phyloP scores from a whole-genome alignment of 768 basidiomycete species.

The Holtermanniella nyarrowii region DNA sequence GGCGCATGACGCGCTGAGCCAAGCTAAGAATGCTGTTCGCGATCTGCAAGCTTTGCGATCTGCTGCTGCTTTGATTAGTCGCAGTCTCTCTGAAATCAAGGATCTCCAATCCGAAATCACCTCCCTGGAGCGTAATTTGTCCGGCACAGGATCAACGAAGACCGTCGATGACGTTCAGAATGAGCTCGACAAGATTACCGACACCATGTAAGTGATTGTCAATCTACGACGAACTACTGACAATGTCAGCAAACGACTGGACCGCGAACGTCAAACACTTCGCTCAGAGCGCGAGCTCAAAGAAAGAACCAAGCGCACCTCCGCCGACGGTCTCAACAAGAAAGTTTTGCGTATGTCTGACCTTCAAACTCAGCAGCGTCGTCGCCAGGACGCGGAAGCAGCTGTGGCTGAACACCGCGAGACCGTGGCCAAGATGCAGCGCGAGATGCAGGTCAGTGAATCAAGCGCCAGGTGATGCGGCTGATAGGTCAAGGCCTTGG shows the following conservation, averaged over 20 bases:
- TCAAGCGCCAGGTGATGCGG: background rate
- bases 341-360: slow-evolving; percentile 24
- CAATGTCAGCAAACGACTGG: slow-evolving; percentile 22
- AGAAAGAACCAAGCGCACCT: slow-evolving; percentile 13
- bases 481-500: background rate
- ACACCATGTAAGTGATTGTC: slow-evolving; percentile 52
- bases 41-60: slow-evolving; percentile 48
- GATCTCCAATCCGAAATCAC: slow-evolving; percentile 53
- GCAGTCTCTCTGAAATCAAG: slow-evolving; percentile 35
- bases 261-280: slow-evolving; percentile 19
- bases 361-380: slow-evolving; percentile 20
- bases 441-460: slow-evolving; percentile 14
- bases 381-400: slow-evolving; percentile 22
- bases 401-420: slow-evolving; percentile 27
- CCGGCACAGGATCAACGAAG: slow-evolving; percentile 61
- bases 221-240: too few species aligned
- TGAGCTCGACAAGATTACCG: slow-evolving; percentile 57
- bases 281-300: slow-evolving; percentile 27
- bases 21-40: slow-evolving; percentile 49
- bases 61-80: slow-evolving; percentile 27
- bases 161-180: slow-evolving; percentile 76
- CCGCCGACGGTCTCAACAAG: slow-evolving; percentile 18
- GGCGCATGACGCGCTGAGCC: slow-evolving; percentile 50
- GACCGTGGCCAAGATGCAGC: slow-evolving; percentile 18
- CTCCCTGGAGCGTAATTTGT: slow-evolving; percentile 59